Base-by-base conservation (phyloP, 2,329 filamentous ascomycete species). In the Hypocreales sp. region DNA sequence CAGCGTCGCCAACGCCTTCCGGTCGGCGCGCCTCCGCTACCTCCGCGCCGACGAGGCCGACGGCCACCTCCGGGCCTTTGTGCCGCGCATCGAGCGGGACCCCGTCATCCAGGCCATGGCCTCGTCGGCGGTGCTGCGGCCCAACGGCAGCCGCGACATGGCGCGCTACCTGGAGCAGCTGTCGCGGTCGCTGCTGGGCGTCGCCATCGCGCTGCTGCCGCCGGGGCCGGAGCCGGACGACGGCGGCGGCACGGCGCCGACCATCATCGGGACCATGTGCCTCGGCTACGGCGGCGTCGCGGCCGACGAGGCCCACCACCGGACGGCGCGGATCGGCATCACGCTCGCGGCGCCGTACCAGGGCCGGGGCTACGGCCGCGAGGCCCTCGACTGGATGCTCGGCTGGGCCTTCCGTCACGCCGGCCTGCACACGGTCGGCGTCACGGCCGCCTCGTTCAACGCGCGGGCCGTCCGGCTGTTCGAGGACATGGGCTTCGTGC, bases 311-410 rank as follows among this genome's bases (percentile, higher is more conserved):
- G 34, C 37, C 8, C 37, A 40, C 16, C 32, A 41, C 26, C 35
- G 37, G 27, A 34, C 23, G 13, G 33, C 39, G 5, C 28, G 29
- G 13, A 42, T 63, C 15, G 52, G 47, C 15, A 44, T 61, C 25
- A 41, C 42, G 20, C 46, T 62, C 15, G 31, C 48, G 4, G 35
- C 40, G 2, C 18, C 29, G 5, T 48, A 51, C 34, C 55, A 60
- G 31, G 41, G 45, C 13, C 35, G 45, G 20, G 57, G 61, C 0
- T 64, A 63, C 33, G 60, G 61, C 5, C 38, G 38, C 12, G 60
- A 64, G 37, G 55, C 57, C 4, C 54, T 65, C 30, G 40, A 44
- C 17, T 67, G 58, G 60, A 50, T 44, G 6, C 35, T 62, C n/a
- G 47, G 56, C 24, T 64, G 58, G 50, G 53, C 53, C 1, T 66